phyloP scores from a whole-genome alignment of 345 rosid species.

The Hibiscus trionum region DNA sequence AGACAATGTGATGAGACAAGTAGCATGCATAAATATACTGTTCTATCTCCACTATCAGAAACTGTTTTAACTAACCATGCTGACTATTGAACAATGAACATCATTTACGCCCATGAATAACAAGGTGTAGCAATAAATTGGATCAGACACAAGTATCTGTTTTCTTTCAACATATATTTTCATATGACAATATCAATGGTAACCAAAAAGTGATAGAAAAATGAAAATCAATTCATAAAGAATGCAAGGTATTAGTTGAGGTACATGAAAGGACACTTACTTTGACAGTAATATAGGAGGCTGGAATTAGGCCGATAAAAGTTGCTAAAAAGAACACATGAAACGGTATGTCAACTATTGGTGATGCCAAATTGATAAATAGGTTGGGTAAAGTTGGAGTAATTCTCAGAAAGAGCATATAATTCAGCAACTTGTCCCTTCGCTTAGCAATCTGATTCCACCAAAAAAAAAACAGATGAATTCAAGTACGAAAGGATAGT shows the following conservation, averaged over 20 bases:
- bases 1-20: not conserved
- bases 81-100: not conserved
- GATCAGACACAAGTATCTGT: not conserved
- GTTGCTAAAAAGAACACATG: constrained; percentile 89
- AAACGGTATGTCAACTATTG: constrained; percentile 91
- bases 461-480: not conserved
- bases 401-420: constrained; percentile 91
- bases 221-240: not conserved
- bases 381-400: constrained; percentile 94
- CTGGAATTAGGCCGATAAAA: constrained; percentile 81
- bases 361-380: constrained; percentile 96
- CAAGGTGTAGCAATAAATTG: not conserved
- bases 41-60: not conserved
- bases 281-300: constrained; percentile 85
- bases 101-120: not conserved
- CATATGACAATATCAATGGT: not conserved
- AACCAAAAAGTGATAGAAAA: not conserved
- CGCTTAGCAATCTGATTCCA: constrained; percentile 69
- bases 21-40: not conserved
- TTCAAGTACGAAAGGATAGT: not conserved
- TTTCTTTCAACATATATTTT: not conserved
- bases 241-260: not conserved
- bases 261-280: constrained; percentile 35
- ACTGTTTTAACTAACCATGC: not conserved
- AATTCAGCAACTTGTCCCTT: constrained; percentile 84